Percentiles rank a stretch among this genome's conserved stretches.
Evolutionary conservation across 148 eudicot genomes (phyloP).

Genomic region (Polygonum maritimum): DNA sequence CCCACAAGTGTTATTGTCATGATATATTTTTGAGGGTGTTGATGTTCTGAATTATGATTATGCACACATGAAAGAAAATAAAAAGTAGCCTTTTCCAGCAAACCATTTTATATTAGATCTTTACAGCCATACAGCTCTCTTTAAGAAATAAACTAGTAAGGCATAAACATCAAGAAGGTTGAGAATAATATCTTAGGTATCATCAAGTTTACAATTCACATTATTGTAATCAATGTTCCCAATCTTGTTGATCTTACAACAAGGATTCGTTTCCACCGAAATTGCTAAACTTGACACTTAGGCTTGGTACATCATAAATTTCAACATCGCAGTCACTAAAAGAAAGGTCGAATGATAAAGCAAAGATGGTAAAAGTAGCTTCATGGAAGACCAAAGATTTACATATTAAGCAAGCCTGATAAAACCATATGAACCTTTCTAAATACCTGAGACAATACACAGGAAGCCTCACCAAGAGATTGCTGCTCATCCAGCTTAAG

Average conservation of each 20-base stretch:
- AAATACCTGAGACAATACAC: slow-evolving; percentile 77
- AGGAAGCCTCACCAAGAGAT: slow-evolving; percentile 90
- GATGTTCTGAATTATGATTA: background rate
- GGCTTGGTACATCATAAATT: background rate
- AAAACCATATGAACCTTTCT: background rate
- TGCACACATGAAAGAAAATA: background rate
- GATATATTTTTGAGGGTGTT: background rate
- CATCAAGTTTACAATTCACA: background rate
- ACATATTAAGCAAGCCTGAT: background rate
- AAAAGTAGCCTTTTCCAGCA: background rate
- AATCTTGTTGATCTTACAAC: background rate
- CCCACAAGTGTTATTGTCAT: background rate
- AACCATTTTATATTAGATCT: background rate
- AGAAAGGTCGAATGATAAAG: background rate
- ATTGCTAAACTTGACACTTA: background rate
- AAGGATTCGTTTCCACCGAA: too few species aligned
- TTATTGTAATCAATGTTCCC: background rate
- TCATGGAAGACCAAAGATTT: background rate
- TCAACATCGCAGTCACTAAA: background rate
- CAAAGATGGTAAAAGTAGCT: background rate
- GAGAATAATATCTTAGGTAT: background rate
- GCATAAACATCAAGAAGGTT: background rate
- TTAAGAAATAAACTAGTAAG: background rate
- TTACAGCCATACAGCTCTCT: background rate
- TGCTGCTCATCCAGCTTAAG: slow-evolving; percentile 92